Percentiles rank a stretch among this genome's conserved stretches.
These are phyloP conservation scores for Tricladium varicosporioides DNA, from an alignment of 2,329 filamentous ascomycete species.

Conservation along the genomic window DNA sequence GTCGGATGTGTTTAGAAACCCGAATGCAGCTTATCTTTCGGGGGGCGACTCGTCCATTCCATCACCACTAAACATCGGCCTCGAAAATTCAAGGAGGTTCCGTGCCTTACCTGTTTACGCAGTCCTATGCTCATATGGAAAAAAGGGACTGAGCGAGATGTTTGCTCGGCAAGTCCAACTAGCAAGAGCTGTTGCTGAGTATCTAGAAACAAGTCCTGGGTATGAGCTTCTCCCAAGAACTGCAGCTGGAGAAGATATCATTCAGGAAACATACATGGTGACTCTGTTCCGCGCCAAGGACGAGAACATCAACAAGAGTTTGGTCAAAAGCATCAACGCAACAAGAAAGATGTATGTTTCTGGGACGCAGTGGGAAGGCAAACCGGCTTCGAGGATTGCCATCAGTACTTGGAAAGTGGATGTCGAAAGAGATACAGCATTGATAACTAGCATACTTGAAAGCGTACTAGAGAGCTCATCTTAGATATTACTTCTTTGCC, in stretches of 20 bases:
- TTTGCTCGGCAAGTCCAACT: constrained; percentile 70
- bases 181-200: constrained; percentile 64
- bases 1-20: constrained; percentile 71
- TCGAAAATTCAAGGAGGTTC: constrained; percentile 91
- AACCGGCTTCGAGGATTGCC: constrained; percentile 76
- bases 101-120: constrained; percentile 88
- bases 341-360: constrained; percentile 78
- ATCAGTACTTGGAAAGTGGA: constrained; percentile 83
- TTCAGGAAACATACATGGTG: constrained; percentile 48
- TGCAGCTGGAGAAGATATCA: constrained; percentile 46
- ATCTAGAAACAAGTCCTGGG: constrained; percentile 56
- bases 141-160: constrained; percentile 65
- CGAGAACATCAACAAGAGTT: constrained; percentile 56
- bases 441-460: constrained; percentile 63
- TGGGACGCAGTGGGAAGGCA: constrained; percentile 73
- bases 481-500: too few relatives aligned
- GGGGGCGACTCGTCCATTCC: constrained; percentile 51
- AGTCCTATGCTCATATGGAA: constrained; percentile 72
- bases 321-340: constrained; percentile 73
- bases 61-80: constrained; percentile 81
- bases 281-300: constrained; percentile 77
- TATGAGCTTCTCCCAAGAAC: constrained; percentile 65
- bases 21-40: constrained; percentile 78
- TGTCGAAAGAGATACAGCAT: constrained; percentile 59
- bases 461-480: constrained; percentile 1